Base-by-base conservation (phyloP, 225 moss, liverwort and hornwort species). In the Anthoceros angustus region DNA sequence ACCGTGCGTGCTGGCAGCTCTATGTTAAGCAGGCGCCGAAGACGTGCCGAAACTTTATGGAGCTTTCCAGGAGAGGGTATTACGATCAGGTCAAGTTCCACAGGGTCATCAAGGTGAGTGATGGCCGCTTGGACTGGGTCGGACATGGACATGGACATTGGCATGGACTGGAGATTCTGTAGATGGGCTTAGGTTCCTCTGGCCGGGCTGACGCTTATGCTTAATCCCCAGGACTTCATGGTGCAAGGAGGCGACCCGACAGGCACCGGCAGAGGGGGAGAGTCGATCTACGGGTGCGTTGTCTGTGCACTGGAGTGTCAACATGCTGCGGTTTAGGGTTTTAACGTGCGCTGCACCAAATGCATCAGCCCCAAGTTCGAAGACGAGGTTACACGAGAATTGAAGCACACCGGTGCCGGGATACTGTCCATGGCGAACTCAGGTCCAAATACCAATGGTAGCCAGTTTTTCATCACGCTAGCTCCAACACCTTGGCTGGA, bases 351-450 rank as follows among this genome's bases (percentile, higher is more conserved):
- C 38, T 41, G 9, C 25, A 65, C 62, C 25, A 39, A 21, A 21
- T 66, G 49, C 24, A 77, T 42, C 77, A 95, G 95, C 40, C 80
- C 80, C 46, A 91, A 86, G 73, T 95, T 95, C 82, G 95, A 91
- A 69, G 95, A 95, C 65, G 95, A 95, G 71, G 77, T 95, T 23
- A 85, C 67, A 70, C 83, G 91, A 64, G 91, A 95, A 9, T 74
- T 95, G 45, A 95, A 95, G 71, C 95, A 95, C 72, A 95, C 86
- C 42, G 91, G 95, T 38, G 95, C 86, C 61, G 95, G 95, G 73
- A 91, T 95, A 76, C 55, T 95, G 48, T 91, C 95, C 2, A 95
- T 95, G 95, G 91, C 91, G 62, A 95, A 95, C 42, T 85, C 95
- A 65, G 95, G 95, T 42, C 95, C 95, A 25, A 86, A 95, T 63